phyloP scores from a whole-genome alignment of 129 eudicot species.

The Chrysanthemum makinoi region DNA sequence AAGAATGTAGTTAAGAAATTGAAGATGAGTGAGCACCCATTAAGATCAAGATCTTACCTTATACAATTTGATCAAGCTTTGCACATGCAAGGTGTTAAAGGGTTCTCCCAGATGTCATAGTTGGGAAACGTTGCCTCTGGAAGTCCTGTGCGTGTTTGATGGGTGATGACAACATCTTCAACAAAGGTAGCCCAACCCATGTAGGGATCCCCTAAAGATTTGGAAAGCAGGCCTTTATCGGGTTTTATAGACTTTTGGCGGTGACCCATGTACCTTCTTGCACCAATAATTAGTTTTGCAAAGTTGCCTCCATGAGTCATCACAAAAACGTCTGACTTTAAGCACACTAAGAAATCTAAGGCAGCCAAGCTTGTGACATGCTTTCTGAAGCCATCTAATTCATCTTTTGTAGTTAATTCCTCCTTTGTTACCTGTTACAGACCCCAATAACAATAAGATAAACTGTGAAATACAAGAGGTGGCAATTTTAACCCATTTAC shows the following conservation, averaged over 20 bases:
- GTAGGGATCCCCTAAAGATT: conserved; percentile 96
- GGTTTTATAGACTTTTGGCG: conserved; percentile 85
- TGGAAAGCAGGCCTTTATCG: conserved; percentile 86
- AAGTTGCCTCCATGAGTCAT: conserved; percentile 99
- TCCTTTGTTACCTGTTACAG: conserved; percentile 84
- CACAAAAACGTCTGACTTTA: conserved; percentile 94
- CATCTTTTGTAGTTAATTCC: conserved; percentile 76
- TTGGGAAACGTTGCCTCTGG: conserved; percentile 95
- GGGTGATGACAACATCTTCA: conserved; percentile 86
- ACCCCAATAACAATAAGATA: conserved; percentile 6
- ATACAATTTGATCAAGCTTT: conserved; percentile 47
- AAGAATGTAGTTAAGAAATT: conserved; percentile 6
- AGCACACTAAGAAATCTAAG: conserved; percentile 88
- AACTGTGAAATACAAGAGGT: background rate
- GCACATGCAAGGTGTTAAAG: conserved; percentile 99
- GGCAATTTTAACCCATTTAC: background rate
- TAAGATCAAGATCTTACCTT: conserved; percentile 12
- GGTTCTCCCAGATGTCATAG: conserved; percentile 97
- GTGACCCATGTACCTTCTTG: conserved; percentile 86
- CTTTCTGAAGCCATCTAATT: conserved; percentile 82
- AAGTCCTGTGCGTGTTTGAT: conserved; percentile 86
- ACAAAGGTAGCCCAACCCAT: conserved; percentile 99
- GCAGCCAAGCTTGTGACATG: conserved; percentile 99
- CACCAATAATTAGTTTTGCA: conserved; percentile 81
- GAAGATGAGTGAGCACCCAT: conserved; percentile 8